Base-by-base conservation (phyloP, 371 early-diverging fungal species). In the Nosema granulosis region DNA sequence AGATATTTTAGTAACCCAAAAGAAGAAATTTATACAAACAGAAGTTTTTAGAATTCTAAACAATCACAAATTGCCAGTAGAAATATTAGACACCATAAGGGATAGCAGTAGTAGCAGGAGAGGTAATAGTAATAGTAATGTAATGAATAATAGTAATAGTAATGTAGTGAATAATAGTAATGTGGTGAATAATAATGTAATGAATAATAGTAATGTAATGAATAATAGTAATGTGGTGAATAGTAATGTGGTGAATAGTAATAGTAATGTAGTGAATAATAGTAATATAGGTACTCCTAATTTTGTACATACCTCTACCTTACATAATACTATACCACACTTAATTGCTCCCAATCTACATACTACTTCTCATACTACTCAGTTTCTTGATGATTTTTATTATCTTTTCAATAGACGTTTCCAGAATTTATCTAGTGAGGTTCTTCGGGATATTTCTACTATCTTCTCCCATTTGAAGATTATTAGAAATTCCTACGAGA, bases 1-100 rank as follows among this genome's bases (percentile, higher is more conserved):
- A 31, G 75, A 74, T 32, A 58, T 74, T 34, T 57, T 74, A 32
- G 28, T 74, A 26, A 31, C 54, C 24, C 66, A 67, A 65, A 74
- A 57, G 29, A 66, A 43, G 38, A 67, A 74, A 34, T 66, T 31
- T 13, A 34, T 74, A 24, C 34, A 67, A 67, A 38, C 6, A 0
- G 75, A 74, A 26, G 35, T 74, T 16, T 67, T 57, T 43, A 56
- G 32, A 58, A 74, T 67, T 54, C 37, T 74, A 67, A 38, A 20
- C 11, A 28, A 66, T 50, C 49, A 74, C 32, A 67, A 13, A 18
- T 58, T 74, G 22, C 75, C 75, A 28, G 67, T 54, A 26, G 75
- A 74, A 52, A 57, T 66, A 57, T 28, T 66, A 49, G 22, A 66
- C 49, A 49, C 49, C 37, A 66, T 66, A 43, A 43, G 12, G 32